Evolutionary conservation across 148 eudicot species (phyloP).

Genomic region (Spergularia bocconei): DNA sequence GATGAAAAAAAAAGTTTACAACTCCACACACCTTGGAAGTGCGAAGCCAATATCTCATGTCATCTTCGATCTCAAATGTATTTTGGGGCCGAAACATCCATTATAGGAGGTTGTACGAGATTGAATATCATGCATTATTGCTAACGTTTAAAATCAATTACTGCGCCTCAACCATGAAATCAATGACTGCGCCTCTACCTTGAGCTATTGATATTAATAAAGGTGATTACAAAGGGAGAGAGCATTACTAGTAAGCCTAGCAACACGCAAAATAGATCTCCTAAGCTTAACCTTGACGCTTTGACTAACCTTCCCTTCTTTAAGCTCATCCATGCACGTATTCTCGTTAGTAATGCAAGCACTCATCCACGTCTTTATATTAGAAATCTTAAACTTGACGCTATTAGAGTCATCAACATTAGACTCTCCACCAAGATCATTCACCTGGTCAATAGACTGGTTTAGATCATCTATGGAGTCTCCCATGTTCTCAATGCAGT

Average conservation of each 20-base stretch:
- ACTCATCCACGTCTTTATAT: constrained; percentile 53
- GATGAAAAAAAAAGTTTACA: no score
- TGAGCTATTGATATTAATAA: not conserved
- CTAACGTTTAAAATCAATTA: no score
- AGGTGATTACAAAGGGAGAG: constrained; percentile 47
- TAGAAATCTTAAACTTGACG: constrained; percentile 33
- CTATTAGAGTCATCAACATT: not conserved
- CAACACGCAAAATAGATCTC: constrained; percentile 20
- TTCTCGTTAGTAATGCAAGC: constrained; percentile 58
- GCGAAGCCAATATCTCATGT: no score
- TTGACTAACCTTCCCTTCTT: constrained; percentile 24
- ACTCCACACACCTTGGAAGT: no score
- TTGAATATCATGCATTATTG: no score
- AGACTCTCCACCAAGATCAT: not conserved
- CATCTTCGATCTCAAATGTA: no score
- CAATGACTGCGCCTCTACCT: no score
- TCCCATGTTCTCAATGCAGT: constrained; percentile 39
- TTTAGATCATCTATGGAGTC: constrained; percentile 35
- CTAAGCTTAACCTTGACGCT: constrained; percentile 31
- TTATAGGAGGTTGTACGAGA: no score
- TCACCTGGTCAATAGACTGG: constrained; percentile 30
- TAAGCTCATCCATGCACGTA: constrained; percentile 57
- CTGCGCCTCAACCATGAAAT: no score
- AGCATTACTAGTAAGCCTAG: constrained; percentile 40
- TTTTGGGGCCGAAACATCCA: no score